Evolutionary conservation across 495 filamentous ascomycete genomes (phyloP).

Genomic region (Aspergillus egyptiacus): DNA sequence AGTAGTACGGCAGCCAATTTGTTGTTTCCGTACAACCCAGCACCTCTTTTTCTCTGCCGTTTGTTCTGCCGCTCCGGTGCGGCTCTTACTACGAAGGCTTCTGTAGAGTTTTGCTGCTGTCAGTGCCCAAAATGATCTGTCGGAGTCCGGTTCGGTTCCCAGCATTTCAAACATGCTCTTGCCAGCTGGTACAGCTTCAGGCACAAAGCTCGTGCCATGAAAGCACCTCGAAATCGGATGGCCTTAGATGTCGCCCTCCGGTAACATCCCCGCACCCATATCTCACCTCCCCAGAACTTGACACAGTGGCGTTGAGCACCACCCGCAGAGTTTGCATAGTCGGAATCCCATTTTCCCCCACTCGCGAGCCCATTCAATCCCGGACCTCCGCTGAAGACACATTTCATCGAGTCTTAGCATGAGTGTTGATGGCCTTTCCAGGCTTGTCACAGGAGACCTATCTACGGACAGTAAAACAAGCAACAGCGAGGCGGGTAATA

Average conservation of each 20-base stretch:
- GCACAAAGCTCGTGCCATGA: background rate
- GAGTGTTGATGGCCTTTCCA: background rate
- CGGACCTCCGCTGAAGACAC: background rate
- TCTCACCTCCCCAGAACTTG: background rate
- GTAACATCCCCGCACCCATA: background rate
- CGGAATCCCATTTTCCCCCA: background rate
- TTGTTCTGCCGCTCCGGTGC: background rate
- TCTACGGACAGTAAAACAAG: constrained; percentile 17
- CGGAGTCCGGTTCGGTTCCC: background rate
- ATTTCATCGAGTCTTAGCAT: constrained; percentile 2
- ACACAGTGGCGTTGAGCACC: background rate
- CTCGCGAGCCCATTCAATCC: background rate
- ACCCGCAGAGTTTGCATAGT: background rate
- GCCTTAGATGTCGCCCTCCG: background rate
- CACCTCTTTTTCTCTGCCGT: background rate
- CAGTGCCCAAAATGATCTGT: background rate
- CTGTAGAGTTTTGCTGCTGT: constrained; percentile 1
- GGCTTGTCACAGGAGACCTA: constrained; percentile 8
- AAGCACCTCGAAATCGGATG: too few relatives aligned
- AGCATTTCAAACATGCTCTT: background rate
- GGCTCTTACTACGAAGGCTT: constrained; percentile 17
- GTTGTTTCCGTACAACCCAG: constrained; percentile 4
- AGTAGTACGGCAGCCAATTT: background rate
- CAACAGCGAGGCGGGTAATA: background rate
- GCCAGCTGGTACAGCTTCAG: background rate